phyloP scores from a whole-genome alignment of 2,329 filamentous ascomycete species.

The Diaporthe destruens region DNA sequence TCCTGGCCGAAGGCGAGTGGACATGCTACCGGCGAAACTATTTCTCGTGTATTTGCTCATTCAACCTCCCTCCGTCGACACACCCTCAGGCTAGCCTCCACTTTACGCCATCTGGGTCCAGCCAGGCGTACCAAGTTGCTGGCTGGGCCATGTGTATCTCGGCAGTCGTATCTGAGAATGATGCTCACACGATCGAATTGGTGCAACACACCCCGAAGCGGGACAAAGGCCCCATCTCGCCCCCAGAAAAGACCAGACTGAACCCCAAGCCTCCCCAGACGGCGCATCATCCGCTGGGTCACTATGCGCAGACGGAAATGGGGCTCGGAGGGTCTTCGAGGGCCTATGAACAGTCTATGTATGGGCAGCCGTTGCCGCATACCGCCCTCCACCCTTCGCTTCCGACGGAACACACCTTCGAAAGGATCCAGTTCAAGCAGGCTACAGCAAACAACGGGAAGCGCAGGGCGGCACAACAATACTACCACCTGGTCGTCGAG shows the following conservation, averaged over 20 bases:
- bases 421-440: constrained; percentile 94
- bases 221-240: constrained; percentile 85
- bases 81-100: constrained; percentile 56
- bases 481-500: constrained; percentile 91
- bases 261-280: constrained; percentile 73
- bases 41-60: constrained; percentile 87
- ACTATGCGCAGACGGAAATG: constrained; percentile 58
- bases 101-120: constrained; percentile 63
- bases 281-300: constrained; percentile 57
- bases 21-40: constrained; percentile 95
- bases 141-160: constrained; percentile 88
- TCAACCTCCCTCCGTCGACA: constrained; percentile 72
- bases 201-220: constrained; percentile 93
- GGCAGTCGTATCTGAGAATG: constrained; percentile 82
- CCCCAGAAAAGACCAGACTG: constrained; percentile 77
- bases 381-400: constrained; percentile 48
- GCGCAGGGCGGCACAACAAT: constrained; percentile 88
- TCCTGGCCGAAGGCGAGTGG: constrained; percentile 84
- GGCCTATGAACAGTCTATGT: constrained; percentile 56
- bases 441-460: constrained; percentile 96
- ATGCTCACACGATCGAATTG: constrained; percentile 82
- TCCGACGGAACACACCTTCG: constrained; percentile 75
- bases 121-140: constrained; percentile 73
- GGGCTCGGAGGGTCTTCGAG: constrained; percentile 51
- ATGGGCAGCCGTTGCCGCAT: constrained; percentile 52